Evolutionary conservation across 164 flowering plant species (phyloP).

Genomic region (Vitis vinifera): ASM3070453v1 NC_081817.1:9133501-9134000

Average conservation of each 20-base stretch:
- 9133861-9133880: slow-evolving; percentile 75
- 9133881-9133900: slow-evolving; percentile 62
- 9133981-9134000: too few species aligned
- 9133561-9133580: slow-evolving; percentile 25
- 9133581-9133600: slow-evolving; percentile 57
- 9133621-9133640: slow-evolving; percentile 67
- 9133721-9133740: slow-evolving; percentile 55
- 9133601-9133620: slow-evolving; percentile 58
- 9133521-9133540: slow-evolving; percentile 25
- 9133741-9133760: slow-evolving; percentile 70
- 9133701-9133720: slow-evolving; percentile 53
- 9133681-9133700: slow-evolving; percentile 44
- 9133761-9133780: slow-evolving; percentile 71
- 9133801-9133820: slow-evolving; percentile 69
- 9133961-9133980: background rate
- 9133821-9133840: slow-evolving; percentile 53
- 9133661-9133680: slow-evolving; percentile 56
- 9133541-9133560: slow-evolving; percentile 30
- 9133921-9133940: slow-evolving; percentile 7
- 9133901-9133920: slow-evolving; percentile 79
- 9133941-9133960: background rate
- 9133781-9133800: slow-evolving; percentile 60
- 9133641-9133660: slow-evolving; percentile 65
- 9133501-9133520: slow-evolving; percentile 37
- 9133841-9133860: slow-evolving; percentile 75